Base-by-base conservation (phyloP, 345 rosid genomes). In the Boechera divaricarpa region DNA sequence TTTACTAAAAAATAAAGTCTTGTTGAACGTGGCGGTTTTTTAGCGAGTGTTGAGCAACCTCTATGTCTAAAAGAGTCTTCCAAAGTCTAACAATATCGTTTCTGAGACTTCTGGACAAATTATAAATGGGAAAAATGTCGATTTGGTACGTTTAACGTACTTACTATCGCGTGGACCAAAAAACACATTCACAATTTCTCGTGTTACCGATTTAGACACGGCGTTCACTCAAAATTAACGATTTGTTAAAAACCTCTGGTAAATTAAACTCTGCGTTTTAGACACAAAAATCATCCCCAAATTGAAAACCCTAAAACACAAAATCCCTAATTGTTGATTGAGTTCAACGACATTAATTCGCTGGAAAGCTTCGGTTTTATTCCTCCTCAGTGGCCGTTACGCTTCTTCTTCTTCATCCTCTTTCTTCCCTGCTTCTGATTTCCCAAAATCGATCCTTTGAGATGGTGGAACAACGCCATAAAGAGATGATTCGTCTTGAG, bases 401-500 rank as follows among this genome's bases (percentile, higher is more conserved):
- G 69, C 38, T 60, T 38, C 68, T 28, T 69, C 53, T 28, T 56
- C 18, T 8, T 32, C 42, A 8, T 18, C n/a, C 38, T 10, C 7
- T 2, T 62, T 9, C 10, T 24, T 7, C 33, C 11, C 21, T 35
- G 63, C 5, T 21, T 62, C 35, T 41, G 67, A 44, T 13, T 58
- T 28, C 33, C 73, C 15, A 57, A 45, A 67, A n/a, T 10, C 28
- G 24, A 57, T 52, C 60, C 39, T 61, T 48, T 35, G 81, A 6
- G 31, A 78, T 78, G 81, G 63, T 74, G 58, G 53, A 33, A 65
- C 44, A 55, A 53, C 52, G n/a, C 82, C 83, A 86, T 54, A 86
- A 82, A 69, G 98, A 94, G 32, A 82, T 89, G 45, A 92, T 94
- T 72, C 87, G 91, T 2, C 77, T 92, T 81, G 97, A 94, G 70